Evolutionary conservation across 2,329 filamentous ascomycete genomes (phyloP).

Genomic region (Colletotrichum salicis): DNA sequence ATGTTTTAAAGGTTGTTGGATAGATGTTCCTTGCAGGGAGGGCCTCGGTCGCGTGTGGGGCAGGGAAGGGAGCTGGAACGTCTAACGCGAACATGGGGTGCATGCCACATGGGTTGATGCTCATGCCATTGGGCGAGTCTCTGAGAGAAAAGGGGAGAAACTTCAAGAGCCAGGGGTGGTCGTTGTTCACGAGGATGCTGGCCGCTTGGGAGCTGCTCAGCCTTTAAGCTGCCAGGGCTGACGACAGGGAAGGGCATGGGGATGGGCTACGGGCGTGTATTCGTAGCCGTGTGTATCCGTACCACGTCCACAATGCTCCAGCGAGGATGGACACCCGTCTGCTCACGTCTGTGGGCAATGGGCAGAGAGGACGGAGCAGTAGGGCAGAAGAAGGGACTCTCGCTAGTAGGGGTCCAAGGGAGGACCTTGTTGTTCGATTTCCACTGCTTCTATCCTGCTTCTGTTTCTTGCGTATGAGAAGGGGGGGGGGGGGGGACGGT

Average conservation of each 20-base stretch:
- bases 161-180: conserved; percentile 9
- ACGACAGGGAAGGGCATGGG: conserved; percentile 19
- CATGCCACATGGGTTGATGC: conserved; percentile 34
- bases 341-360: conserved; percentile 24
- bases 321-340: conserved; percentile 15
- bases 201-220: conserved; percentile 21
- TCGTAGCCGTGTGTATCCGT: no score
- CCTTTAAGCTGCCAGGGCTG: conserved; percentile 23
- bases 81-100: conserved; percentile 38
- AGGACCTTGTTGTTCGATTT: conserved; percentile 1
- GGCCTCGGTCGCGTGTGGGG: conserved; percentile 34
- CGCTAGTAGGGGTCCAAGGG: conserved; percentile 13
- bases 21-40: conserved; percentile 36
- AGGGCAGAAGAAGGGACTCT: conserved; percentile 18
- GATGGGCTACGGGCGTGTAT: neutral
- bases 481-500: no score
- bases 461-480: neutral
- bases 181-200: conserved; percentile 11
- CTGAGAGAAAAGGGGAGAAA: conserved; percentile 27
- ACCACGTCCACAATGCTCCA: conserved; percentile 1
- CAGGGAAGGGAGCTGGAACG: conserved; percentile 37
- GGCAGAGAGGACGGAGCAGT: conserved; percentile 7
- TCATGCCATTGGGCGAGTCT: conserved; percentile 35
- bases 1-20: conserved; percentile 36
- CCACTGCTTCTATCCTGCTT: neutral